phyloP scores from a whole-genome alignment of 495 filamentous ascomycete species.

The Trichoderma reesei region DNA sequence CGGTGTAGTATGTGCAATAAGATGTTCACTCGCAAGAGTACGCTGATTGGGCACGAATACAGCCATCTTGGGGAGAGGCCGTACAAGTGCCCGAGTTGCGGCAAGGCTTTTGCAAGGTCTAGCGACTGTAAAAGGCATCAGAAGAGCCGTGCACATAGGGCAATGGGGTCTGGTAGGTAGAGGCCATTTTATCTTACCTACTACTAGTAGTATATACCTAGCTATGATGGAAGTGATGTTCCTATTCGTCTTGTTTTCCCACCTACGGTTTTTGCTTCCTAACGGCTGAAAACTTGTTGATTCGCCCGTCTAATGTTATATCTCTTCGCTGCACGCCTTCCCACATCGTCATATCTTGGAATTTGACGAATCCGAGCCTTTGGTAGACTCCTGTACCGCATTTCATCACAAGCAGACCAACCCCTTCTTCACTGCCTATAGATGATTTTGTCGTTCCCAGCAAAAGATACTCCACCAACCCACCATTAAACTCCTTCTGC shows the following conservation, averaged over 20 bases:
- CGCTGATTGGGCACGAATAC: conserved; percentile 35
- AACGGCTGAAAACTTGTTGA: no score
- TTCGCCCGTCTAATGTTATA: not conserved
- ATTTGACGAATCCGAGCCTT: not conserved
- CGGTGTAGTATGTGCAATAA: conserved; percentile 36
- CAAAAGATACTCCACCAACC: not conserved
- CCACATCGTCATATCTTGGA: not conserved
- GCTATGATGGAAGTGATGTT: no score
- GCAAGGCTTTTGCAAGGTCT: conserved; percentile 30
- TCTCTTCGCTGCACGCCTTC: not conserved
- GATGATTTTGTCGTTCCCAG: not conserved
- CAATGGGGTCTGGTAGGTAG: no score
- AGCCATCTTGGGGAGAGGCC: conserved; percentile 40
- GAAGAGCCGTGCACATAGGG: conserved; percentile 14
- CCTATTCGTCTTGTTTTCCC: no score
- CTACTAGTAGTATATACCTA: no score
- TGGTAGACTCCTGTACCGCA: not conserved
- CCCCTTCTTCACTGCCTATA: not conserved
- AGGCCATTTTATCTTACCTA: no score
- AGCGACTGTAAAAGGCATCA: conserved; percentile 41
- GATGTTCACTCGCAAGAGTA: conserved; percentile 39
- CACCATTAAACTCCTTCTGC: not conserved
- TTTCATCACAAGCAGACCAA: not conserved
- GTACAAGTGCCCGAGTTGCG: conserved; percentile 32
- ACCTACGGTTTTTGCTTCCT: no score